Evolutionary conservation across 768 basidiomycete species (phyloP), one percentile per base, ranked within the genome.

Genomic region (Leccinum ochraceum): DNA sequence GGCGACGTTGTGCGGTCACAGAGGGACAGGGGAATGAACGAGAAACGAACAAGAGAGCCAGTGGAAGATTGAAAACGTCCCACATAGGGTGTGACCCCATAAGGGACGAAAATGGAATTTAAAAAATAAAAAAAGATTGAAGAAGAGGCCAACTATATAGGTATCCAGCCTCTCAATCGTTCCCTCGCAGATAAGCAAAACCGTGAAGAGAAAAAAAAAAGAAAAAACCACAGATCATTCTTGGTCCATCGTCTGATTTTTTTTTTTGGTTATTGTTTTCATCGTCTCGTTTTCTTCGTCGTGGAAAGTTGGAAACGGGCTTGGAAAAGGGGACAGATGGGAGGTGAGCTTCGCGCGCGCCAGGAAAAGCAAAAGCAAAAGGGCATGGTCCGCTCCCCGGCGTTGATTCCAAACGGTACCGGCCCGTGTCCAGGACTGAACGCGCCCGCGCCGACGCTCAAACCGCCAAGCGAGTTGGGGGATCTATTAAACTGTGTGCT

Each of bases 381-480:
- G n/a, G n/a, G n/a, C n/a, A n/a, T n/a, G n/a, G n/a, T n/a, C n/a
- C n/a, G n/a, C n/a, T n/a, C n/a, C n/a, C n/a, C n/a, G n/a, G n/a
- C n/a, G n/a, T n/a, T n/a, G n/a, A n/a, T n/a, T n/a, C n/a, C n/a
- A n/a, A n/a, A n/a, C n/a, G n/a, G 73, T 7, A 71, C 56, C 7
- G 68, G 72, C 3, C 71, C 75, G 20, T 72, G 69, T 0, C 73
- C 71, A 16, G 73, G 73, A 48, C 71, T 71, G 49, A 76, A 67
- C 6, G 73, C 66, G 11, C 67, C 65, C 1, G 50, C 72, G 22
- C 71, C 71, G 24, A 64, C 63, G 55, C 68, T 72, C 39, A 69
- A 71, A 0, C 70, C 65, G 3, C 71, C 67, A 17, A 71, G 34
- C 4, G 73, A 74, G 39, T 69, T 54, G 22, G 81, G 81, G 0